These are phyloP conservation scores for Leishmania guyanensis DNA, from an alignment of 208 protist species.

Conservation along the genomic window DNA sequence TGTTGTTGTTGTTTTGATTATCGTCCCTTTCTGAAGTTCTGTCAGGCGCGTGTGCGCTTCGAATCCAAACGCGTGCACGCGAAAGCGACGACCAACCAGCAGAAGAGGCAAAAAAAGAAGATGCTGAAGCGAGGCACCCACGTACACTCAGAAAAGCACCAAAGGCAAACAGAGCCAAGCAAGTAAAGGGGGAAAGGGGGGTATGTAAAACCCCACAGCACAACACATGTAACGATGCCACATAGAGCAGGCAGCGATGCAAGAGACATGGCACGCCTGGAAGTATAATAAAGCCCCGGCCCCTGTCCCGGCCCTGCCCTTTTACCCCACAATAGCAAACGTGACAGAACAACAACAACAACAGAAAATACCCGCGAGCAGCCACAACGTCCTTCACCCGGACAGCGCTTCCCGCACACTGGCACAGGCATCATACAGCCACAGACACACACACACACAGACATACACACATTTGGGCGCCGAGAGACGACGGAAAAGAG, in stretches of 20 bases:
- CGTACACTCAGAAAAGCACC: neutral
- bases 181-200: neutral
- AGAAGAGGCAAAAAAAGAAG: slow-evolving; percentile 12
- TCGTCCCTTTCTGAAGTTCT: too few relatives aligned
- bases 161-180: neutral
- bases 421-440: neutral
- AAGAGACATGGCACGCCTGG: neutral
- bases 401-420: neutral
- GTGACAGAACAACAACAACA: slow-evolving; percentile 12
- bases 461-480: neutral
- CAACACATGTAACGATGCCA: neutral
- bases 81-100: neutral
- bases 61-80: too few relatives aligned
- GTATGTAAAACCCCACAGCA: neutral
- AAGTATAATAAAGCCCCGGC: neutral
- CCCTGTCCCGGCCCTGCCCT: too few relatives aligned
- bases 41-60: too few relatives aligned
- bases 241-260: neutral
- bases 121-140: slow-evolving; percentile 1
- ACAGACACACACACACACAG: neutral
- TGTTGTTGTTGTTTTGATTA: too few relatives aligned
- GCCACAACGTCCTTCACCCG: neutral
- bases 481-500: neutral
- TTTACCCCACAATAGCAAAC: too few relatives aligned
- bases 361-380: neutral